phyloP scores from a whole-genome alignment of 73 alveolate species.

The Uronychia setigera region DNA sequence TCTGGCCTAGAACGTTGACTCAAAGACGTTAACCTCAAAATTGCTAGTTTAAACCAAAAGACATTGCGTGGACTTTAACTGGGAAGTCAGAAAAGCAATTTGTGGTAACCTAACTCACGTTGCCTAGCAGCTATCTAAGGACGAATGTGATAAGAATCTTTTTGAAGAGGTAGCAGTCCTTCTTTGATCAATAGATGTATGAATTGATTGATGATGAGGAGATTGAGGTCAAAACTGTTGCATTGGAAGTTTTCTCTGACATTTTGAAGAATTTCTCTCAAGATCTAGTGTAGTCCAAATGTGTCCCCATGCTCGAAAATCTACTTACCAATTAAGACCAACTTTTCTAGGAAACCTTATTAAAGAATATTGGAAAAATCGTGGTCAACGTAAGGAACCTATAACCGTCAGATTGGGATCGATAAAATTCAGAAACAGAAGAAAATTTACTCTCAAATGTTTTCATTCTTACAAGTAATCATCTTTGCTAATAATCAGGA shows the following conservation, averaged over 20 bases:
- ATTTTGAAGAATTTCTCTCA: not conserved
- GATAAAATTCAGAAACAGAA: not conserved
- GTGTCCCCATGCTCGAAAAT: not conserved
- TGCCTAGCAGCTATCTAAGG: not conserved
- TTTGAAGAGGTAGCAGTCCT: conserved; percentile 13
- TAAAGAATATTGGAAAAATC: not conserved
- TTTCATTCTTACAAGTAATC: not conserved
- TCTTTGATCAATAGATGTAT: conserved; percentile 9
- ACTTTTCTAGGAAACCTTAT: not conserved
- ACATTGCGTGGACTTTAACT: conserved; percentile 45
- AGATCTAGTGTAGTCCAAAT: not conserved
- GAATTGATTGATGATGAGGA: conserved; percentile 59
- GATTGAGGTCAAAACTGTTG: conserved; percentile 43
- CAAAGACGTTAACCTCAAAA: not conserved
- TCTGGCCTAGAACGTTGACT: conserved; percentile 18
- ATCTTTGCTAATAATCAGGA: not conserved
- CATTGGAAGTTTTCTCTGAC: conserved; percentile 9
- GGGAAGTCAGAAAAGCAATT: conserved; percentile 55
- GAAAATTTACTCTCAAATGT: not conserved
- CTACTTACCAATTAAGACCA: not conserved
- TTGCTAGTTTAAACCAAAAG: conserved; percentile 1
- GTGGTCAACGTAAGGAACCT: not conserved
- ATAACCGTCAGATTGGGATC: not conserved
- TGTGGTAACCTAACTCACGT: not conserved
- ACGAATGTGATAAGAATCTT: conserved; percentile 17